Conservation (phyloP, 2,329 filamentous ascomycete species). For the Metarhizium robertsii region DNA sequence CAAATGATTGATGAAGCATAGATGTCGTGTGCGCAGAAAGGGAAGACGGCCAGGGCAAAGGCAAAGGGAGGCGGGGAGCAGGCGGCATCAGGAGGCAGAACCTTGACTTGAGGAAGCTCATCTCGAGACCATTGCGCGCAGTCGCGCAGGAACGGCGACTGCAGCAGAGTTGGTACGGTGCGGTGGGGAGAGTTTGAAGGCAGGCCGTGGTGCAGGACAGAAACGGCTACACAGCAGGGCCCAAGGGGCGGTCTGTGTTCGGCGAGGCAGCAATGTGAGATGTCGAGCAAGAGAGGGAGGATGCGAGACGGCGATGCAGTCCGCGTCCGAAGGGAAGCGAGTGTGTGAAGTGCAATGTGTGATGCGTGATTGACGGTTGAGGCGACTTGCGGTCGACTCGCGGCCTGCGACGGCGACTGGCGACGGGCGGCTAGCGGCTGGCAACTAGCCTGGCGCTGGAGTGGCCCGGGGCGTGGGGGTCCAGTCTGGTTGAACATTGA, state of each 20-base stretch:
- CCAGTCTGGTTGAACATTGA: too few species aligned
- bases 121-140: conserved; percentile 28
- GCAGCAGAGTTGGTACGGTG: conserved; percentile 2
- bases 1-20: neutral
- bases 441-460: too few species aligned
- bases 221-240: neutral
- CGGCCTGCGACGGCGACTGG: too few species aligned
- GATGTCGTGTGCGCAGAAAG: too few species aligned
- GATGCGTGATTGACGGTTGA: neutral
- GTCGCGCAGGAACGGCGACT: conserved; percentile 13
- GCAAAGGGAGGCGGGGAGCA: neutral
- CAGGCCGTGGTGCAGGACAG: too few species aligned
- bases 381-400: neutral
- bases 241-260: neutral
- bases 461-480: too few species aligned
- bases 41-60: neutral
- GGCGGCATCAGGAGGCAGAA: neutral
- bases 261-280: neutral
- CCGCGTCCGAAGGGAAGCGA: too few species aligned
- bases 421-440: too few species aligned
- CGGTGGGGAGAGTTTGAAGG: conserved; percentile 6
- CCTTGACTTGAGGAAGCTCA: conserved; percentile 37
- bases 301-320: too few species aligned
- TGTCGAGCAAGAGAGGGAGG: too few species aligned
- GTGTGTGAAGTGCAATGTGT: neutral